phyloP scores from a whole-genome alignment of 2,329 filamentous ascomycete species.

The Aspergillus intermedius region DNA sequence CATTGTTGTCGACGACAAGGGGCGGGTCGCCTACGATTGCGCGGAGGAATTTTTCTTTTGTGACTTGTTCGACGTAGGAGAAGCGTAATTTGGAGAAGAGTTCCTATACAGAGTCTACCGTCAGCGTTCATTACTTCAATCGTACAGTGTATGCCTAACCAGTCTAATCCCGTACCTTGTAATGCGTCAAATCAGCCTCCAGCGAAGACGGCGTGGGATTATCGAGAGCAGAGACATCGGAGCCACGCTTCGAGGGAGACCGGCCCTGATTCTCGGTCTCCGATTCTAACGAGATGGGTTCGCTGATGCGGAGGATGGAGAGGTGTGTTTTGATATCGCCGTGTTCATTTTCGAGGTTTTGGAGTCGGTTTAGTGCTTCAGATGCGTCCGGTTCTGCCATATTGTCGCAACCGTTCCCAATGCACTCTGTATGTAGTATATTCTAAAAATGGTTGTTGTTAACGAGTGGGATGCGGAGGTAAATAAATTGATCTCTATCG shows the following conservation, averaged over 20 bases:
- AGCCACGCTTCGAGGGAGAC: constrained; percentile 51
- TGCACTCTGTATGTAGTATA: neutral
- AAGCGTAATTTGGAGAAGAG: constrained; percentile 94
- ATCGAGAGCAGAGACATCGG: constrained; percentile 65
- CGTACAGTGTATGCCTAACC: neutral
- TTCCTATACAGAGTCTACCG: constrained; percentile 47
- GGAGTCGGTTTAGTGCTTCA: constrained; percentile 40
- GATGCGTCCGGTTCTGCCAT: constrained; percentile 18
- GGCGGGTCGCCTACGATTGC: constrained; percentile 88
- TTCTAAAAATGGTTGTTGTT: neutral
- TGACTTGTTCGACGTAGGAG: constrained; percentile 96
- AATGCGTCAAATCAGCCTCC: constrained; percentile 78
- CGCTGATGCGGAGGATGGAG: constrained; percentile 69
- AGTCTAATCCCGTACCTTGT: constrained; percentile 52
- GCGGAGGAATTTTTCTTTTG: constrained; percentile 94
- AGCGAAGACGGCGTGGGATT: constrained; percentile 68
- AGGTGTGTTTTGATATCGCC: constrained; percentile 49
- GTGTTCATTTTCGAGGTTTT: constrained; percentile 32
- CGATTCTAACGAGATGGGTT: constrained; percentile 55
- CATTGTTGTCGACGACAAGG: constrained; percentile 70
- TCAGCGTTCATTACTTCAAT: neutral
- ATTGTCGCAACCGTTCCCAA: neutral
- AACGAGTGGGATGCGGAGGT: constrained; percentile 11
- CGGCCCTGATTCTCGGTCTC: constrained; percentile 18
- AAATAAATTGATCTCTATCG: constrained; percentile 10